phyloP scores from a whole-genome alignment of 371 early-diverging fungal genomes.

The Gilbertella persicaria region DNA sequence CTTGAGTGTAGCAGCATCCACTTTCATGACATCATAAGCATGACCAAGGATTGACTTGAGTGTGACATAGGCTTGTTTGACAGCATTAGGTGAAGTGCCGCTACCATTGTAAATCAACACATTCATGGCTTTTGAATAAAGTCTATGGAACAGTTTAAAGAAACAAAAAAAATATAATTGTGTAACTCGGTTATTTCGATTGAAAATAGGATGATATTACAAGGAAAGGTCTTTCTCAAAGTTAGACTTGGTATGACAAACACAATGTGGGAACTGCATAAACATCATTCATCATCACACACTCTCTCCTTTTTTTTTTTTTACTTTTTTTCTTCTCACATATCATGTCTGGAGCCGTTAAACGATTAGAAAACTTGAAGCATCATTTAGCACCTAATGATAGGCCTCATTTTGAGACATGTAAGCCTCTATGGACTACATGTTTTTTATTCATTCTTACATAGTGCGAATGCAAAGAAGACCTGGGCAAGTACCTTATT shows the following conservation, averaged over 20 bases:
- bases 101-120: constrained; percentile 82
- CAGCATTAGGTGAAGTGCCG: constrained; percentile 68
- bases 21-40: constrained; percentile 80
- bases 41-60: constrained; percentile 70
- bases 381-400: constrained; percentile 13
- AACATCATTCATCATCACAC: neutral
- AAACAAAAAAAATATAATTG: neutral
- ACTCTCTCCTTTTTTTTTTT: neutral
- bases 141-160: neutral
- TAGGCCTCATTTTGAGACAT: constrained; percentile 14
- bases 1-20: constrained; percentile 66
- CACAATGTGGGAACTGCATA: too few relatives aligned
- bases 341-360: neutral
- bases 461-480: constrained; percentile 33
- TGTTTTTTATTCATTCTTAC: too few relatives aligned
- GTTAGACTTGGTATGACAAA: too few relatives aligned
- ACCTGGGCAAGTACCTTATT: constrained; percentile 24
- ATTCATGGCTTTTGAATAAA: constrained; percentile 53
- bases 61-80: constrained; percentile 63
- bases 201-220: too few relatives aligned
- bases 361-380: constrained; percentile 8
- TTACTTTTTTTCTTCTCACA: too few relatives aligned
- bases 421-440: too few relatives aligned
- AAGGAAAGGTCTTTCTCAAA: too few relatives aligned
- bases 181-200: too few relatives aligned